Evolutionary conservation across 495 filamentous ascomycete genomes (phyloP), one percentile per base, ranked within the genome.

Genomic region (Hapsidospora chrysogenum): DNA sequence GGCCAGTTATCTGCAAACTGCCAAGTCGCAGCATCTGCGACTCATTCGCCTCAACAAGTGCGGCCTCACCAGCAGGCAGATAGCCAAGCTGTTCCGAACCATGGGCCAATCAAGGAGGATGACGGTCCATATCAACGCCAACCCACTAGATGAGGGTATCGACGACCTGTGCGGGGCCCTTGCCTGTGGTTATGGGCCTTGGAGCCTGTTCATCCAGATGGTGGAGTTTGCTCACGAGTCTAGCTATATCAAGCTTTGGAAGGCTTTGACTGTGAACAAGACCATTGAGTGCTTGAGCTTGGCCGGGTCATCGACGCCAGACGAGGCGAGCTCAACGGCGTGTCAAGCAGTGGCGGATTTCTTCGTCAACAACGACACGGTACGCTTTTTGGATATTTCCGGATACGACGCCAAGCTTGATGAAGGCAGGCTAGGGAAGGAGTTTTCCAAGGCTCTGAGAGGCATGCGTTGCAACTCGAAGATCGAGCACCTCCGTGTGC

Each of bases 381-480:
- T 97, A 9, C 68, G 74, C 37, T 80, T 74, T 36, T 57, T 97
- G 11, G 80, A 94, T 49, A 72, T 95, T 29, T 89, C 85, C 5
- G 89, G 89, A 4, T 89, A 92, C 49, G 79, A 79, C 42, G 80
- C 84, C 6, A 78, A 86, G 47, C 62, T 95, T 17, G 89, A 94
- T 49, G 80, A 83, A 30, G 78, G 81, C 1, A 74, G 80, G 29
- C 74, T 94, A 23, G 85, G 87, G 14, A 76, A 73, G 41, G 85
- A 84, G 3, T 69, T 95, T 34, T 84, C 79, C 22, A 64, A 75
- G 28, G 80, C 85, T 9, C 58, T 97, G 37, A 65, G 64, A 6
- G 83, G 85, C 2, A 58, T 97, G 38, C 76, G 75, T 38, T 57
- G 70, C 34, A 95, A 95, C 54, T 74, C 51, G 16, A 71, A 79